Evolutionary conservation across 441 rosid species (phyloP).

Genomic region (Populus hybrid): DNA sequence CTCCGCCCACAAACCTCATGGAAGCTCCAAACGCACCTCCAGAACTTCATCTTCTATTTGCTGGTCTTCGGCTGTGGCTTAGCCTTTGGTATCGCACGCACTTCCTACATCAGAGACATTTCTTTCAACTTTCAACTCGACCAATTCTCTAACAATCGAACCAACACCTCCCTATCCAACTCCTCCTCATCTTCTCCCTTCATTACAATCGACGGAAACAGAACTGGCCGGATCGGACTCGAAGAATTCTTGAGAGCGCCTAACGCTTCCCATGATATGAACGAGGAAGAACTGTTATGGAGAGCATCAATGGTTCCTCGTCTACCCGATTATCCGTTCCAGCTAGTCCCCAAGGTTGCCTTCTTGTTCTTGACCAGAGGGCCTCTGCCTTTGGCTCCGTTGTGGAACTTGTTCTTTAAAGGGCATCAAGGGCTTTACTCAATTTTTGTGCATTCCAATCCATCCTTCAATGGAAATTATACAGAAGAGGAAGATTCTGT

Average conservation of each 20-base stretch:
- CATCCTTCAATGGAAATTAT: slow-evolving; percentile 41
- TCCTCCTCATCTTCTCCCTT: neutral
- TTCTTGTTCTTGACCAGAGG: slow-evolving; percentile 74
- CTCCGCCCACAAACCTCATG: neutral
- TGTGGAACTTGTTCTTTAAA: slow-evolving; percentile 76
- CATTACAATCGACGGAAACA: neutral
- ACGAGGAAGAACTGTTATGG: slow-evolving; percentile 68
- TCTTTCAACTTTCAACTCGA: slow-evolving; percentile 49
- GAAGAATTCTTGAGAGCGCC: slow-evolving; percentile 34
- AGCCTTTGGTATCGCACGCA: slow-evolving; percentile 44
- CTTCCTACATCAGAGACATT: slow-evolving; percentile 41
- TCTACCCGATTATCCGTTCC: slow-evolving; percentile 40
- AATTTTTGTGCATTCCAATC: slow-evolving; percentile 63
- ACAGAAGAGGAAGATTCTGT: slow-evolving; percentile 44
- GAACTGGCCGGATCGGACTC: slow-evolving; percentile 25
- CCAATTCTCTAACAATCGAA: slow-evolving; percentile 21
- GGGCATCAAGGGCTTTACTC: slow-evolving; percentile 59
- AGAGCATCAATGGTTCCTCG: slow-evolving; percentile 65
- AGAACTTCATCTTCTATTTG: slow-evolving; percentile 35
- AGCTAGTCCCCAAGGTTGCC: slow-evolving; percentile 56
- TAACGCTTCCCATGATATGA: slow-evolving; percentile 49
- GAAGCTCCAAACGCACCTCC: slow-evolving; percentile 27
- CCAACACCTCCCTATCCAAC: neutral
- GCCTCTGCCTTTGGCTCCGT: slow-evolving; percentile 50
- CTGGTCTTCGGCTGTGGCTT: slow-evolving; percentile 50